These are phyloP conservation scores for Tritrichomonas foetus DNA, from an alignment of 208 protist species.

Conservation along the genomic window DNA sequence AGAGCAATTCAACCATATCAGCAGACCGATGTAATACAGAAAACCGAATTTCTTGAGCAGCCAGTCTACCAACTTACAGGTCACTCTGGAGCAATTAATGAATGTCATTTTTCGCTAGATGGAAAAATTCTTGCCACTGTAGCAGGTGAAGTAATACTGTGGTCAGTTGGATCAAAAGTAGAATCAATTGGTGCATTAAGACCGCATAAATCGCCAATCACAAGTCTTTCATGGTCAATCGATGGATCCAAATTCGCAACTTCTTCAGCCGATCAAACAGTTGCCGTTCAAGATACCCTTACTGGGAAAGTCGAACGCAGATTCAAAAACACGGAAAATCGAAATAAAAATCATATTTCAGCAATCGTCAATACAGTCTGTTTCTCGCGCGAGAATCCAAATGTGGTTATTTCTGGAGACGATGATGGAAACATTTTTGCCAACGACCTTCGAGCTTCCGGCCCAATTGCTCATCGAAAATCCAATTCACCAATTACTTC, in stretches of 20 bases:
- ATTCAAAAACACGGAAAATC: neutral
- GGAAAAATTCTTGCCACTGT: neutral
- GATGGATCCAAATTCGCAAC: conserved; percentile 8
- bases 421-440: neutral
- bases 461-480: neutral
- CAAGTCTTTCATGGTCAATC: conserved; percentile 11
- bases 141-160: neutral
- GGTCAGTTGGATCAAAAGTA: neutral
- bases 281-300: neutral
- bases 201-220: neutral
- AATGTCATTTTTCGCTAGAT: conserved; percentile 31
- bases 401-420: neutral
- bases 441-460: neutral
- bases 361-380: neutral
- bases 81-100: neutral
- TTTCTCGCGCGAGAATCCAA: neutral
- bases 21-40: neutral
- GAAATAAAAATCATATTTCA: too few species aligned
- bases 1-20: neutral
- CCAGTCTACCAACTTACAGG: neutral
- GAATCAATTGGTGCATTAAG: neutral
- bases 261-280: neutral
- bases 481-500: conserved; percentile 20
- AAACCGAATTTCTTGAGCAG: neutral
- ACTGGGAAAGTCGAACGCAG: neutral